phyloP scores from a whole-genome alignment of 176 grass and related monocot species.

The Urochloa ruziziensis region DNA sequence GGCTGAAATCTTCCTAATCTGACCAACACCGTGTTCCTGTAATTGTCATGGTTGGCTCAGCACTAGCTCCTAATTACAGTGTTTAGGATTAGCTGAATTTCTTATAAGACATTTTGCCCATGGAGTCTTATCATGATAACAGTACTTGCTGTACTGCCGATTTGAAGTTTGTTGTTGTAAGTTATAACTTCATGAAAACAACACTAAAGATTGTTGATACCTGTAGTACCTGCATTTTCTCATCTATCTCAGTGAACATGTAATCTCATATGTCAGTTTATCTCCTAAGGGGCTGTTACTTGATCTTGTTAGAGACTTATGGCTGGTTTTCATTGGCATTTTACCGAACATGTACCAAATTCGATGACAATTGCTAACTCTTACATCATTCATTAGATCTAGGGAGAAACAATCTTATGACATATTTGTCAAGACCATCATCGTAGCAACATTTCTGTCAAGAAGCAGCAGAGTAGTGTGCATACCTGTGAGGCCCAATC shows the following conservation, averaged over 20 bases:
- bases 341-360: background rate
- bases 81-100: background rate
- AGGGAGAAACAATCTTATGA: background rate
- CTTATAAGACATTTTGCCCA: background rate
- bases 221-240: background rate
- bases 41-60: too few species aligned
- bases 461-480: background rate
- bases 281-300: background rate
- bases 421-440: background rate
- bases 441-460: background rate
- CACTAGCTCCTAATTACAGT: background rate
- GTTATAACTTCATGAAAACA: background rate
- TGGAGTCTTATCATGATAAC: background rate
- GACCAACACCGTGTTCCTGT: background rate
- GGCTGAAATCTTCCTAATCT: too few species aligned
- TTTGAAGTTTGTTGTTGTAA: background rate
- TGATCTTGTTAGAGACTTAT: background rate
- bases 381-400: background rate
- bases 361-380: background rate
- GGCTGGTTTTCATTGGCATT: background rate
- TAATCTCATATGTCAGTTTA: background rate
- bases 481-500: constrained; percentile 83
- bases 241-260: background rate
- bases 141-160: background rate
- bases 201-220: background rate